These are phyloP conservation scores for Chlorella sp. DNA, from an alignment of 139 green algal genomes.

Conservation along the genomic window DNA sequence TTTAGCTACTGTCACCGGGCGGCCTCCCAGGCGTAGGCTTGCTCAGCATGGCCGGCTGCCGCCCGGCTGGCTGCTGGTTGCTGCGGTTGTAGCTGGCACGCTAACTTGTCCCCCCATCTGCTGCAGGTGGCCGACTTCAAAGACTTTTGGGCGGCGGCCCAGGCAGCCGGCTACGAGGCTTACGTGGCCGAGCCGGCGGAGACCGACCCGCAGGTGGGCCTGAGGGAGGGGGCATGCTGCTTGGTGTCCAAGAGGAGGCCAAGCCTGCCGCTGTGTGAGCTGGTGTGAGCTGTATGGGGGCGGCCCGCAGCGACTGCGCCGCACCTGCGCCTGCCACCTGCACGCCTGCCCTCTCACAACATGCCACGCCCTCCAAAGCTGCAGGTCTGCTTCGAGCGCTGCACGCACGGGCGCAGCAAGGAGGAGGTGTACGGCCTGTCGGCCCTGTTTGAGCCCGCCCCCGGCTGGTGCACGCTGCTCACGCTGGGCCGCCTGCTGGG, in stretches of 20 bases:
- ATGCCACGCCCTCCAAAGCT: too few relatives aligned
- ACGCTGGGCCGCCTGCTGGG: constrained; percentile 16
- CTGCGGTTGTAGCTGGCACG: not conserved
- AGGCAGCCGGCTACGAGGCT: constrained; percentile 71
- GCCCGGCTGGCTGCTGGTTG: not conserved
- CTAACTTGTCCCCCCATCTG: not conserved
- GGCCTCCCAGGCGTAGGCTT: not conserved
- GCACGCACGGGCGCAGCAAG: constrained; percentile 53
- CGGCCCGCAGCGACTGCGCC: too few relatives aligned
- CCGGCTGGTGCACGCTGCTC: constrained; percentile 42
- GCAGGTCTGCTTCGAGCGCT: constrained; percentile 54
- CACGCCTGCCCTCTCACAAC: not conserved
- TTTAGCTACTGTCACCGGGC: too few relatives aligned
- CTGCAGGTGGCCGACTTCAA: constrained; percentile 50
- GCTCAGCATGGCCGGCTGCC: not conserved
- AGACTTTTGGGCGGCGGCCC: constrained; percentile 55
- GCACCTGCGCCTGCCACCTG: not conserved
- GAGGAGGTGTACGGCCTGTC: constrained; percentile 44
- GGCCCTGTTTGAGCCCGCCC: constrained; percentile 45
- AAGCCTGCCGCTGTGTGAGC: not conserved
- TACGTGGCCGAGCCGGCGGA: constrained; percentile 59
- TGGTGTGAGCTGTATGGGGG: too few relatives aligned
- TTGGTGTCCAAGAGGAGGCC: not conserved
- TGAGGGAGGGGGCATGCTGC: not conserved
- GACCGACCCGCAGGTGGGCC: constrained; percentile 32